Base-by-base conservation (phyloP, 2,329 filamentous ascomycete genomes). In the Fusarium scirpi region DNA sequence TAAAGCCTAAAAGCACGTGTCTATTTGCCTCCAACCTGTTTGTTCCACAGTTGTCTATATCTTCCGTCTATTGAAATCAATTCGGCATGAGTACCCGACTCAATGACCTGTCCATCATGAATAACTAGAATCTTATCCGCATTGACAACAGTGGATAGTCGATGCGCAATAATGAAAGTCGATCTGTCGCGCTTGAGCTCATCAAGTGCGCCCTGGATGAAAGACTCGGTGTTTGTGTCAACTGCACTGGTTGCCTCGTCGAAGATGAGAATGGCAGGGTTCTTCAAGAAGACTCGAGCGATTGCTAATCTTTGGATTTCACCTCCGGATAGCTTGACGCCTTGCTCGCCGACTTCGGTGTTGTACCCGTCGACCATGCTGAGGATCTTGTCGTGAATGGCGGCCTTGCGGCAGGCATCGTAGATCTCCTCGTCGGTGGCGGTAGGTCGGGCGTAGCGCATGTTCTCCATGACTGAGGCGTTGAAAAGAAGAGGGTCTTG, bases 401-500 rank as follows among this genome's bases (percentile, higher is more conserved):
- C 85, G 5, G 89, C 90, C 1, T 86, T 85, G 58, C 84, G 84
- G 74, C 89, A 91, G 0, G 89, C 90, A 4, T 85, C 85, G 51
- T 86, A 81, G 48, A 90, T 84, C 30, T 92, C 87, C 9, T 84
- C 84, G 45, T 91, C 86, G 0, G 86, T 88, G 2, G 89, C 89
- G n/a, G 85, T 82, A 3, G 88, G 84, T 13, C 85, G 84, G 3
- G 88, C 88, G 76, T 92, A 92, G 4, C 85, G 84, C 25, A 92
- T 80, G 72, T 92, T 92, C 20, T 91, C 85, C 74, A 89, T 84
- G 44, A 92, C 85, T 2, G 87, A 87, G 32, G 85, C 84, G 74
- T 91, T 90, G 80, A 92, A 92, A 11, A 92, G 80, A 0, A 85
- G 81, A 0, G 89, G 86, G 65, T 90, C 87, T 77, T 92, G 88